A percentile compares a stretch with the other conserved stretches of the same genome.
phyloP scores from a whole-genome alignment of 2,329 filamentous ascomycete species.

The Thelonectria discophora region DNA sequence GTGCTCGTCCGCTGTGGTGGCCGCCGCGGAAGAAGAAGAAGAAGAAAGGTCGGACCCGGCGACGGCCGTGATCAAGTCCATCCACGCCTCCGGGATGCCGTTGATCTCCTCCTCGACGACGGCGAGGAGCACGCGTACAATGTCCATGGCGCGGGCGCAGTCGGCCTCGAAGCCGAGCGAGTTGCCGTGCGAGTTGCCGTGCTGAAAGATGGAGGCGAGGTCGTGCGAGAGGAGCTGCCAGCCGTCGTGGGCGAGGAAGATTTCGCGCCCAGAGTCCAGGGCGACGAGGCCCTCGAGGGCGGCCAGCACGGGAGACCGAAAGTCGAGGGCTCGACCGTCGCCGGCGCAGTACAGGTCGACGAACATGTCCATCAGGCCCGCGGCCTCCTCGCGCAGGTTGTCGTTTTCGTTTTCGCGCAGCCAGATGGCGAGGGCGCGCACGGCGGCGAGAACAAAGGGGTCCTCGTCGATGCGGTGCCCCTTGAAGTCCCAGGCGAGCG shows the following conservation, averaged over 20 bases:
- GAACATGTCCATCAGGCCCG: slow-evolving; percentile 70
- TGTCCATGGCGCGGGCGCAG: slow-evolving; percentile 61
- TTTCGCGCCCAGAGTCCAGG: slow-evolving; percentile 56
- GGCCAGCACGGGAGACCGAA: slow-evolving; percentile 65
- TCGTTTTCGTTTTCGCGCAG: slow-evolving; percentile 74
- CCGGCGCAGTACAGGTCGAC: slow-evolving; percentile 65
- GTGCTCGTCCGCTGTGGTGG: too few relatives aligned
- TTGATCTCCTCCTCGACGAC: slow-evolving; percentile 58
- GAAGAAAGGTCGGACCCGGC: slow-evolving; percentile 59
- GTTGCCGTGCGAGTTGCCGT: slow-evolving; percentile 20
- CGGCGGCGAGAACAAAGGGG: slow-evolving; percentile 65
- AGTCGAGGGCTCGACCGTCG: slow-evolving; percentile 54
- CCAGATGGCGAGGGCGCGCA: slow-evolving; percentile 70
- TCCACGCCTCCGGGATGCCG: slow-evolving; percentile 63
- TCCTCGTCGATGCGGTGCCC: slow-evolving; percentile 61
- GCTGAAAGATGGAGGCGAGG: slow-evolving; percentile 55
- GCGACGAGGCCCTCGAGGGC: slow-evolving; percentile 67
- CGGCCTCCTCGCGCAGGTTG: slow-evolving; percentile 62
- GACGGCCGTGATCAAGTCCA: slow-evolving; percentile 61
- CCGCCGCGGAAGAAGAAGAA: too few relatives aligned
- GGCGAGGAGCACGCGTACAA: slow-evolving; percentile 63
- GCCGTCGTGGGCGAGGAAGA: slow-evolving; percentile 60
- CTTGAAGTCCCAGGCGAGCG: slow-evolving; percentile 67
- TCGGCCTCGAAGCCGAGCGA: slow-evolving; percentile 41
- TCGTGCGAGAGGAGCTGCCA: slow-evolving; percentile 64